Evolutionary conservation across 225 moss, liverwort and hornwort genomes (phyloP), one percentile per base, ranked within the genome.

Genomic region (Anthoceros angustus): DNA sequence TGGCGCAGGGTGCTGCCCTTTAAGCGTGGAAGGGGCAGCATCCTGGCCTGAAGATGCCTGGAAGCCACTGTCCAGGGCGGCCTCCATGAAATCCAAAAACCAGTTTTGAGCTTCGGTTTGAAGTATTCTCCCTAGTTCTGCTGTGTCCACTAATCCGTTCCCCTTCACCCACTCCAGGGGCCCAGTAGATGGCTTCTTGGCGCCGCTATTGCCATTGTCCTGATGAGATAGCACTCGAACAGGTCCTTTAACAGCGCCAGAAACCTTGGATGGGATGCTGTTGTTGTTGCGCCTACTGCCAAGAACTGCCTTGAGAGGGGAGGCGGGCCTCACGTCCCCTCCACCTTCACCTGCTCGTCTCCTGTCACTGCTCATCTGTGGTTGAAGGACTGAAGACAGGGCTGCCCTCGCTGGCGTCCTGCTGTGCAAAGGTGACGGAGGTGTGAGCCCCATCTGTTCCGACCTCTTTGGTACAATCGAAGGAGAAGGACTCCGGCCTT

Each of bases 51-150:
- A 64, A 43, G 76, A 24, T 9, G 71, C 32, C 25, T 70, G 69
- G 42, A 84, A 84, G 9, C 84, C 84, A 0, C 55, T 67, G 41
- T 84, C 78, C 0, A 84, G 76, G 8, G 84, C 84, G 0, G 42
- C 71, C 65, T 84, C 80, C 84, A 84, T 84, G 65, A 77, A 84
- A 18, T 74, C 76, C 64, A 84, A 63, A 69, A 84, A 84, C 80
- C 84, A 80, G 40, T 66, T 78, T 70, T 76, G 84, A 8, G 78
- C 72, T 74, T 80, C 80, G 15, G 42, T 43, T 18, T 78, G 84
- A 49, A 80, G 66, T 25, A 69, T 70, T 39, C 67, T 72, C 42
- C 77, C 84, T 2, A 84, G 78, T 55, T 80, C 84, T 9, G 76
- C 67, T 0, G 72, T 76, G 67, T 78, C 78, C 5, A 39, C 48